Evolutionary conservation across 768 basidiomycete species (phyloP).

Genomic region (Xanthoconium stramineum): DNA sequence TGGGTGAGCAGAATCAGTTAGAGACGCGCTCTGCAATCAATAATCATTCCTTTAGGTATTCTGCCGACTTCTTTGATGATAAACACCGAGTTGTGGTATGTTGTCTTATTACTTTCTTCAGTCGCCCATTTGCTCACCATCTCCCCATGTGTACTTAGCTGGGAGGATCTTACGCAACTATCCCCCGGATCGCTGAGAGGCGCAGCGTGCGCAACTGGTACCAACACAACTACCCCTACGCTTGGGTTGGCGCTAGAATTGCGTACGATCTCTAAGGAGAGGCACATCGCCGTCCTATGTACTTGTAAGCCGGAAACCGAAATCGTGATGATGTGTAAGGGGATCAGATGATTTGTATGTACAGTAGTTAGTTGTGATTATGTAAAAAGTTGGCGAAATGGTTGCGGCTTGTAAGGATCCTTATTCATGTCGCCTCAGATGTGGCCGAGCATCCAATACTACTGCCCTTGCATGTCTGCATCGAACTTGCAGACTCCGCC

Average conservation of each 20-base stretch:
- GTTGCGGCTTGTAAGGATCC: not conserved
- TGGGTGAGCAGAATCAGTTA: conserved; percentile 46
- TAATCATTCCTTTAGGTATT: conserved; percentile 48
- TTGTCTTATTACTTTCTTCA: conserved; percentile 12
- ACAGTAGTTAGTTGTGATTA: conserved; percentile 7
- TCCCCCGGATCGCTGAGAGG: conserved; percentile 77
- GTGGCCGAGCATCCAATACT: conserved; percentile 54
- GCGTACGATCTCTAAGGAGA: conserved; percentile 46
- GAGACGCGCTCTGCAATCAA: not conserved
- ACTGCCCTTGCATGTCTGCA: conserved; percentile 68
- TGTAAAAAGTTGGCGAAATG: not conserved
- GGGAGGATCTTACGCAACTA: conserved; percentile 86
- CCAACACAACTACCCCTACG: conserved; percentile 85
- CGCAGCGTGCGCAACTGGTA: conserved; percentile 86
- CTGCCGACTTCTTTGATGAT: conserved; percentile 88
- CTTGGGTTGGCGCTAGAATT: conserved; percentile 78
- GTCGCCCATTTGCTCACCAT: not conserved
- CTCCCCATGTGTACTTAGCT: conserved; percentile 45
- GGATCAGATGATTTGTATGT: not conserved
- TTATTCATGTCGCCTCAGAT: conserved; percentile 19
- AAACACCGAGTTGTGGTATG: conserved; percentile 85
- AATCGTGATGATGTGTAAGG: conserved; percentile 40
- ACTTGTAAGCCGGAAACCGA: conserved; percentile 28
- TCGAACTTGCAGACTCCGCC: conserved; percentile 49
- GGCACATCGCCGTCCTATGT: not conserved